Evolutionary conservation across 768 basidiomycete species (phyloP), one percentile per base, ranked within the genome.

Genomic region (Leucocoprinus birnbaumii): DNA sequence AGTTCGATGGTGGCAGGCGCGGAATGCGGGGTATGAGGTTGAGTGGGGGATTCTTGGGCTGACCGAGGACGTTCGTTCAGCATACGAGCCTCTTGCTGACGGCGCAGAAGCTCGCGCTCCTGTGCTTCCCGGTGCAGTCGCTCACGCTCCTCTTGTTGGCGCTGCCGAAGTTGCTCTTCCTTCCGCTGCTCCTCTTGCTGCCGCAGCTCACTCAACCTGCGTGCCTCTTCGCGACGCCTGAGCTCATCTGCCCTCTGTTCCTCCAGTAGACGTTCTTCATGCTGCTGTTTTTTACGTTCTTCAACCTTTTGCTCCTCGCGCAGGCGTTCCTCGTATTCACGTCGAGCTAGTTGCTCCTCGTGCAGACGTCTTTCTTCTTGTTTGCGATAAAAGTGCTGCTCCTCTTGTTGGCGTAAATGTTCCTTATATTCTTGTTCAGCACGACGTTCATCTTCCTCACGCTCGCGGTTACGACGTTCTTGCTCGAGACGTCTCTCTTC

Each of bases 1-100:
- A 61, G 47, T 61, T 65, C 60, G 59, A 65, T 56, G 56, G 53
- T 24, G 55, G 55, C 51, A 60, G 65, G 45, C 57, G 58, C 38
- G 18, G 50, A 51, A 6, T 41, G 50, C 14, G 50, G 37, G 56
- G 53, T 44, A 57, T 57, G 49, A 45, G 52, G 50, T 45, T 57
- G 53, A 19, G 51, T 45, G 37, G 55, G 38, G 13, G 38, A 18
- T 26, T 55, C 54, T 2, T 18, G 50, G 22, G 27, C 25, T 5
- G 47, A 40, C 35, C 25, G 49, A 49, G 24, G 59, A 21, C 46
- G 44, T 40, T 55, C 53, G 24, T 16, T 37, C 22, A 42, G 38
- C 25, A 27, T 25, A 8, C 46, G 53, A 38, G 38, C 16, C 48
- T 66, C 64, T 37, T 66, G 63, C 44, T 59, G 53, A 53, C 59